These are phyloP conservation scores for Lentinula novae-zelandiae DNA, from an alignment of 1,284 basidiomycete genomes.

Conservation along the genomic window DNA sequence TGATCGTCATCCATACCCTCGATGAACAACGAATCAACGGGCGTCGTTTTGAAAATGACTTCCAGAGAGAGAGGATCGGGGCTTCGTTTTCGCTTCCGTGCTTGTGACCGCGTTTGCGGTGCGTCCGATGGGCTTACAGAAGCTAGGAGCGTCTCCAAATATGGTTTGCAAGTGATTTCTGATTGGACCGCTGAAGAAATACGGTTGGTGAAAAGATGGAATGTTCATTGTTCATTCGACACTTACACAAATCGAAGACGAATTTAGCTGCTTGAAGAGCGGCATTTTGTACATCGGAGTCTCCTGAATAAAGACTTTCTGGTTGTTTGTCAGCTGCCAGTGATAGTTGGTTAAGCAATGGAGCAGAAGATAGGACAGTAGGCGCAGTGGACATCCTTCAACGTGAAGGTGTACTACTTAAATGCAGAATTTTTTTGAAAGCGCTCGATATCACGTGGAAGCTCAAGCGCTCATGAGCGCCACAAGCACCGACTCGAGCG, in stretches of 20 bases:
- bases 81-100: slow-evolving; percentile 42
- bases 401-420: background rate
- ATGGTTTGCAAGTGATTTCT: slow-evolving; percentile 61
- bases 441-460: background rate
- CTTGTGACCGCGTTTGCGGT: slow-evolving; percentile 69
- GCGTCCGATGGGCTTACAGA: slow-evolving; percentile 61
- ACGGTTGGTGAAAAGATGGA: slow-evolving; percentile 7
- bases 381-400: background rate
- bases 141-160: slow-evolving; percentile 65
- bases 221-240: background rate
- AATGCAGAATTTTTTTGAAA: background rate
- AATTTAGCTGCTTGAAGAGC: slow-evolving; percentile 72
- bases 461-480: too few species aligned
- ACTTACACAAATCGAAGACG: slow-evolving; percentile 78
- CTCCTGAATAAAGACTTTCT: slow-evolving; percentile 55
- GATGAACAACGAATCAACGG: slow-evolving; percentile 70
- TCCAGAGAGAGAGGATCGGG: slow-evolving; percentile 31
- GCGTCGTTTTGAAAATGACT: slow-evolving; percentile 60
- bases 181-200: slow-evolving; percentile 51
- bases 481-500: too few species aligned
- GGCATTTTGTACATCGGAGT: slow-evolving; percentile 49
- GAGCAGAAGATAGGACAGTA: slow-evolving; percentile 1
- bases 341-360: slow-evolving; percentile 46
- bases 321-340: slow-evolving; percentile 48
- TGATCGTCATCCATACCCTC: slow-evolving; percentile 89